Evolutionary conservation across 345 rosid genomes (phyloP).

Genomic region (Aquilaria sinensis): DNA sequence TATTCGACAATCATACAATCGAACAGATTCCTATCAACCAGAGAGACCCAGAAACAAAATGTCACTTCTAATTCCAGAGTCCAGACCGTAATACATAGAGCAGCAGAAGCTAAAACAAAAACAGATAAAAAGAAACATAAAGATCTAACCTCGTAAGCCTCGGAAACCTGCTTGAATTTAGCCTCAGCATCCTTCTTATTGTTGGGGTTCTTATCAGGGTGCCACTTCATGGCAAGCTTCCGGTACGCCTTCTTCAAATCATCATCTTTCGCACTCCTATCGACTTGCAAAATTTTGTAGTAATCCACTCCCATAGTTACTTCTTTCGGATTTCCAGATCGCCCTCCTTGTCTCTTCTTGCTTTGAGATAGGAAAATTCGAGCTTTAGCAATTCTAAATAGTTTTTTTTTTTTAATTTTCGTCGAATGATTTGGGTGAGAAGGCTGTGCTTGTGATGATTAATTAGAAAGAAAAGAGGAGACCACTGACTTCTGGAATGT

Average conservation of each 20-base stretch:
- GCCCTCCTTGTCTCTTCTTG: not conserved
- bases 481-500: too few species aligned
- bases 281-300: slow-evolving; percentile 54
- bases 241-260: slow-evolving; percentile 84
- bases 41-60: not conserved
- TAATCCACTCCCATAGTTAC: slow-evolving; percentile 47
- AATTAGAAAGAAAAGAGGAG: too few species aligned
- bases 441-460: not conserved
- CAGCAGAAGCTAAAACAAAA: not conserved
- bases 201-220: slow-evolving; percentile 86
- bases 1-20: not conserved
- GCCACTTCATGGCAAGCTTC: slow-evolving; percentile 93
- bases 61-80: not conserved
- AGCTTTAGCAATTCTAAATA: not conserved
- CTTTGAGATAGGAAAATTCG: not conserved
- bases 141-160: slow-evolving; percentile 62
- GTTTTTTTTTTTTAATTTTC: not conserved
- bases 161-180: slow-evolving; percentile 84
- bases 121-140: not conserved
- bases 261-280: slow-evolving; percentile 59
- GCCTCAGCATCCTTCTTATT: slow-evolving; percentile 80
- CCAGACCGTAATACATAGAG: too few species aligned
- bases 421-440: slow-evolving; percentile 2
- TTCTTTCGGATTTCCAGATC: not conserved
- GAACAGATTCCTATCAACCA: not conserved